A percentile compares a stretch with the other conserved stretches of the same genome.
These are phyloP conservation scores for Trichoderma arundinaceum DNA, from an alignment of 2,329 filamentous ascomycete genomes.

Conservation along the genomic window DNA sequence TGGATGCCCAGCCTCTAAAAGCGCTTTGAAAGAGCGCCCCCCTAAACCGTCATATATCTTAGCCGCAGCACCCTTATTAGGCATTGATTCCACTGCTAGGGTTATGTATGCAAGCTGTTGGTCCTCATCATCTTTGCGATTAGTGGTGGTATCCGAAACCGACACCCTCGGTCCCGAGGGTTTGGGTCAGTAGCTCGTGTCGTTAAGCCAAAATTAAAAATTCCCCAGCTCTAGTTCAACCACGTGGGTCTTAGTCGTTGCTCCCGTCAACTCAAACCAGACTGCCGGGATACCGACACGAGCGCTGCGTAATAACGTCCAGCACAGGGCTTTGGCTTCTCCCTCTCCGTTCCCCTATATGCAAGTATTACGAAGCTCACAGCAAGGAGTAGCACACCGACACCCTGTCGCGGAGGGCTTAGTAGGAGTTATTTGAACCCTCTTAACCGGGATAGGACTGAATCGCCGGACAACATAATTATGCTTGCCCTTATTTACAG, in stretches of 20 bases:
- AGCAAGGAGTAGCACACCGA: too few relatives aligned
- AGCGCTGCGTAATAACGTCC: too few relatives aligned
- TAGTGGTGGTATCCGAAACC: not conserved
- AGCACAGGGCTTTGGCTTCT: too few relatives aligned
- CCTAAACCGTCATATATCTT: constrained; percentile 2
- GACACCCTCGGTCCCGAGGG: constrained; percentile 3
- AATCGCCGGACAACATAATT: too few relatives aligned
- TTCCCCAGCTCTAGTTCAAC: not conserved
- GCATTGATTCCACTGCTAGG: not conserved
- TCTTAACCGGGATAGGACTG: too few relatives aligned
- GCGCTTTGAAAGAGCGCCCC: not conserved
- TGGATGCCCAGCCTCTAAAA: too few relatives aligned
- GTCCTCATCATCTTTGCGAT: not conserved
- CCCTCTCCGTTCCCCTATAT: too few relatives aligned
- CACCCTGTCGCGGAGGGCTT: too few relatives aligned
- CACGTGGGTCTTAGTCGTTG: not conserved
- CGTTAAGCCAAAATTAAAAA: not conserved
- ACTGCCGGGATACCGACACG: constrained; percentile 2
- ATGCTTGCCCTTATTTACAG: too few relatives aligned
- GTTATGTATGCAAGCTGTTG: constrained; percentile 2
- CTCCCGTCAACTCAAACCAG: not conserved
- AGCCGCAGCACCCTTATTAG: not conserved
- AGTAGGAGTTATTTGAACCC: too few relatives aligned
- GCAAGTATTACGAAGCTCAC: too few relatives aligned
- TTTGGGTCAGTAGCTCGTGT: constrained; percentile 1